Conservation (phyloP, 306 rosid species). For the Malus sieversii region DNA sequence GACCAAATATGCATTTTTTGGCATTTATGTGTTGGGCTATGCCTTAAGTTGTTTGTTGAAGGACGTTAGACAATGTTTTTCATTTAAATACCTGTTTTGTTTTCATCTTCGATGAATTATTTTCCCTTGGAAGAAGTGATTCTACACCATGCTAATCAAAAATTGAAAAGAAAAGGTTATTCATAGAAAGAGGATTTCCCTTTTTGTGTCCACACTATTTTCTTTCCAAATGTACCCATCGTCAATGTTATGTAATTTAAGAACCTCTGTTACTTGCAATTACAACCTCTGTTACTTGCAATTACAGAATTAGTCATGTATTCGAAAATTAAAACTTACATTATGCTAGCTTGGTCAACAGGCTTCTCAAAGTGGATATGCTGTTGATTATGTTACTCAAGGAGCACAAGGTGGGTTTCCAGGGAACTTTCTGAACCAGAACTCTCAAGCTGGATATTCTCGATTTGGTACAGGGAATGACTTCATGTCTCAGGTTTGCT, state of each 20-base stretch:
- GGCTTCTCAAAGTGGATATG: conserved; percentile 97
- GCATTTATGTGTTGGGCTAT: not conserved
- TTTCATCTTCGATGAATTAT: not conserved
- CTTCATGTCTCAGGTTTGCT: conserved; percentile 90
- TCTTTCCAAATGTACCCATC: not conserved
- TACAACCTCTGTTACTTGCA: not conserved
- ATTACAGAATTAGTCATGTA: not conserved
- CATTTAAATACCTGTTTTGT: no score
- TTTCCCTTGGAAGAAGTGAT: not conserved
- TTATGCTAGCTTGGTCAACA: conserved; percentile 15
- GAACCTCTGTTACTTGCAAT: not conserved
- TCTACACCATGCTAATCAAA: not conserved
- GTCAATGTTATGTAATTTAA: not conserved
- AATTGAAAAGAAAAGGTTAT: not conserved
- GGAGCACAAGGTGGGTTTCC: conserved; percentile 95
- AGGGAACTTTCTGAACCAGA: conserved; percentile 86
- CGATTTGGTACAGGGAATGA: conserved; percentile 95
- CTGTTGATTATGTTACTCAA: conserved; percentile 87
- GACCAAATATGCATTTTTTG: not conserved
- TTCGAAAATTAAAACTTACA: not conserved
- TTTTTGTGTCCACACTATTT: not conserved
- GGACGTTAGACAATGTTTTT: not conserved
- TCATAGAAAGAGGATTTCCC: not conserved
- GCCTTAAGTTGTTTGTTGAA: not conserved
- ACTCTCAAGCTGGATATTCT: conserved; percentile 89